Evolutionary conservation across 2,329 filamentous ascomycete genomes (phyloP).

Genomic region (Fusarium palustre): DNA sequence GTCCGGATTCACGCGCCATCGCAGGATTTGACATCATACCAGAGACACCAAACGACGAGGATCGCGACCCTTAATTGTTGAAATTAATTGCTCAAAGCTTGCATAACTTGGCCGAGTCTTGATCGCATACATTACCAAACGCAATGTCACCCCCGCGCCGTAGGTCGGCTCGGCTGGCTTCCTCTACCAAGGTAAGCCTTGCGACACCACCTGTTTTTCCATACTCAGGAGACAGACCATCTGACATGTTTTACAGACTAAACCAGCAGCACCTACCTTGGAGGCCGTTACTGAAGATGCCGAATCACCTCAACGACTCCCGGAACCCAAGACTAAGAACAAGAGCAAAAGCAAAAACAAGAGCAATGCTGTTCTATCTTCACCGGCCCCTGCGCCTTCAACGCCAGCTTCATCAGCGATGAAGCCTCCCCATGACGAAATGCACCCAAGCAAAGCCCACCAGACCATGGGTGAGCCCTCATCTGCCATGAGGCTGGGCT

Average conservation of each 20-base stretch:
- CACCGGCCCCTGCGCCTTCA: conserved; percentile 52
- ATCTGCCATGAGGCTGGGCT: conserved; percentile 84
- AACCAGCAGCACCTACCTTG: conserved; percentile 50
- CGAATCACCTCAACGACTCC: conserved; percentile 52
- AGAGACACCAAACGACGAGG: conserved; percentile 41
- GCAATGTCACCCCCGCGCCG: conserved; percentile 58
- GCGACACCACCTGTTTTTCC: conserved; percentile 23
- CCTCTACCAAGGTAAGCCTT: conserved; percentile 52
- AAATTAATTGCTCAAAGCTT: conserved; percentile 37
- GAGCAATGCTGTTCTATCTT: conserved; percentile 52
- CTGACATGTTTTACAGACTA: conserved; percentile 45
- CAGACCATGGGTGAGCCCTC: conserved; percentile 81
- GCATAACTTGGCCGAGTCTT: conserved; percentile 26
- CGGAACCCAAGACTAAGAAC: conserved; percentile 45
- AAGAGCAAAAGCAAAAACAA: conserved; percentile 42
- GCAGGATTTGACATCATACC: conserved; percentile 49
- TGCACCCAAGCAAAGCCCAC: conserved; percentile 90
- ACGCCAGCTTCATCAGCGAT: conserved; percentile 76
- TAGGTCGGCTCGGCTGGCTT: conserved; percentile 59
- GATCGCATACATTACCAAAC: conserved; percentile 20
- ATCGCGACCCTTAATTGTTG: conserved; percentile 42
- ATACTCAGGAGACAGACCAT: conserved; percentile 5
- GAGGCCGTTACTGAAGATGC: conserved; percentile 59
- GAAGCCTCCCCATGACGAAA: conserved; percentile 81
- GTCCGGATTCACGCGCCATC: conserved; percentile 41